These are phyloP conservation scores for Hypoxylon sp. DNA, from an alignment of 2,329 filamentous ascomycete species.

Conservation along the genomic window DNA sequence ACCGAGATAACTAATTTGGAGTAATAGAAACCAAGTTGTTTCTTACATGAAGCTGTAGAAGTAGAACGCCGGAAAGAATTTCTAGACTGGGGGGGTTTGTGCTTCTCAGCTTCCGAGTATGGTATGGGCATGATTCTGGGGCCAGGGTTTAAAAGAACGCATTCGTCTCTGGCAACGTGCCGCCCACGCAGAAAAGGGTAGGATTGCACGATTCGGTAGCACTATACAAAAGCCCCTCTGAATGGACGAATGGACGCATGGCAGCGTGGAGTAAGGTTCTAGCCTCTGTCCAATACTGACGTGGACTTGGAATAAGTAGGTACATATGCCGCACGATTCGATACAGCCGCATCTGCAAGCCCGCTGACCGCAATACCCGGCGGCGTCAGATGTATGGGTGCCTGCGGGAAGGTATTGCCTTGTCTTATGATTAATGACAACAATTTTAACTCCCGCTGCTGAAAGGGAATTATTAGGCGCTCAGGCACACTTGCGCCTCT, in stretches of 20 bases:
- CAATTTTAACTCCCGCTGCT: constrained; percentile 18
- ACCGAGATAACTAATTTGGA: constrained; percentile 22
- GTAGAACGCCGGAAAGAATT: constrained; percentile 7
- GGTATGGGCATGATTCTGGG: constrained; percentile 32
- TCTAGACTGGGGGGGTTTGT: background rate
- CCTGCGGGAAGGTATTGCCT: constrained; percentile 30
- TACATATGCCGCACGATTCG: constrained; percentile 42
- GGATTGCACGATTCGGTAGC: constrained; percentile 41
- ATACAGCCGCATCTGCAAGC: constrained; percentile 47
- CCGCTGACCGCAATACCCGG: constrained; percentile 43
- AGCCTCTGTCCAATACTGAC: constrained; percentile 39
- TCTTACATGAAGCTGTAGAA: background rate
- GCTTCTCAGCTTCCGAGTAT: constrained; percentile 38
- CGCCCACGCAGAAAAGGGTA: constrained; percentile 42
- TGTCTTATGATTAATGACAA: constrained; percentile 28
- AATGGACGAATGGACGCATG: constrained; percentile 32
- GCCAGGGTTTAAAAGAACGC: constrained; percentile 28
- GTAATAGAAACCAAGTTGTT: background rate
- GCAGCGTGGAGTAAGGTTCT: constrained; percentile 37
- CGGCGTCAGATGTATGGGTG: constrained; percentile 32
- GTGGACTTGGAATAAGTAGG: constrained; percentile 36
- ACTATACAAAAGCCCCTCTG: constrained; percentile 36
- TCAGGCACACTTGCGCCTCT: constrained; percentile 31
- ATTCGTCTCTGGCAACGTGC: constrained; percentile 39
- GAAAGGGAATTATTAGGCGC: background rate